Conservation (phyloP, 306 rosid genomes). For the Citrullus amarus region DNA sequence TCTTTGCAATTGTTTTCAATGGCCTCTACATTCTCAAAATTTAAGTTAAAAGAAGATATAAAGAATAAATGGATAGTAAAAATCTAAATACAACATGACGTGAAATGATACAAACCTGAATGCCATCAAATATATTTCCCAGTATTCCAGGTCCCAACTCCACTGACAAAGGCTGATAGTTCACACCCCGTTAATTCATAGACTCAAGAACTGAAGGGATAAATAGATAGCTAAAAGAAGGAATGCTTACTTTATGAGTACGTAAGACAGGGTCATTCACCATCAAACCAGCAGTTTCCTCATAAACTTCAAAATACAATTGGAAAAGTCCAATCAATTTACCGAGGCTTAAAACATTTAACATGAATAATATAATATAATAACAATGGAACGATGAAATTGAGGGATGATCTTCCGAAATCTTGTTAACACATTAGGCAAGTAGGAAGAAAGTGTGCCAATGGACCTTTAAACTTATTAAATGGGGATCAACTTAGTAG, state of each 20-base stretch:
- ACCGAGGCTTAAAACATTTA: not conserved
- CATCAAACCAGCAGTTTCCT: slow-evolving; percentile 95
- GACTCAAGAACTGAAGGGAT: slow-evolving; percentile 2
- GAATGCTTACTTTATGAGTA: slow-evolving; percentile 66
- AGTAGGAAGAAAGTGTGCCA: not conserved
- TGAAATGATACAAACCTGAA: slow-evolving; percentile 56
- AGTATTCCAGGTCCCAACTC: slow-evolving; percentile 98
- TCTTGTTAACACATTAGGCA: not conserved
- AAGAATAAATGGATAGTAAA: not conserved
- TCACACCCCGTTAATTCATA: slow-evolving; percentile 13
- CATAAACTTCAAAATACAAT: slow-evolving; percentile 55
- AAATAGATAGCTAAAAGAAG: not conserved
- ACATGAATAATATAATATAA: not conserved
- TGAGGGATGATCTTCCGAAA: not conserved
- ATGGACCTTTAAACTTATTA: not conserved
- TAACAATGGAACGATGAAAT: not conserved
- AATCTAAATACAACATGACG: slow-evolving; percentile 1
- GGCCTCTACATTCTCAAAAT: slow-evolving; percentile 54
- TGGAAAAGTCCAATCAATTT: slow-evolving; percentile 4
- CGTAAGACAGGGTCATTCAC: slow-evolving; percentile 95
- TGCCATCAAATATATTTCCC: slow-evolving; percentile 97
- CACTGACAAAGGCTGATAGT: slow-evolving; percentile 87
- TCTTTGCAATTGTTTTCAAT: slow-evolving; percentile 89
- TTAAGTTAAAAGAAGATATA: not conserved
- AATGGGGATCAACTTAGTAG: not conserved